Evolutionary conservation across 192 early-diverging fungal genomes (phyloP), one percentile per base, ranked within the genome.

Genomic region (Kappamyces sp.): DNA sequence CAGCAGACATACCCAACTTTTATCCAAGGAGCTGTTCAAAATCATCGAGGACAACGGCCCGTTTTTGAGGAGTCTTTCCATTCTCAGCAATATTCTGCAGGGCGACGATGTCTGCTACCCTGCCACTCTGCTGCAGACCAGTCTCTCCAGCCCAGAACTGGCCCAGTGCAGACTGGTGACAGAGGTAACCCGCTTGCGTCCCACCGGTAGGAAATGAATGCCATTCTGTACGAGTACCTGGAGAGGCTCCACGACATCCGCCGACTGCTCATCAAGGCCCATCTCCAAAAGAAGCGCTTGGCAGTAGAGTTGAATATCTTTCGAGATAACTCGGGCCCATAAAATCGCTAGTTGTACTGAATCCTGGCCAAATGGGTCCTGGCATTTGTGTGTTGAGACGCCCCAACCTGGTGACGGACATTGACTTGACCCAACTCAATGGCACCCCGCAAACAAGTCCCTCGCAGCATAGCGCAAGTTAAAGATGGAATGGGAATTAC

Each of bases 201-300:
- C 12, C 22, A 30, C 1, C 30, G 22, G 36, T 36, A 58, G 55
- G 55, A 58, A 5, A 34, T 58, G 14, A 32, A 39, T 6, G 14
- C 31, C 30, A 22, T 38, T 3, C n/a, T 58, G 41, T 34, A 58
- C 45, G 55, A 58, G 42, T 37, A 58, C 31, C 45, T 58, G 29
- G 55, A 58, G 45, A 42, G 37, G 22, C 5, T 58, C 7, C 39
- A 45, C 7, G 55, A 58, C 45, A 38, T 58, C 30, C 41, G 55
- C 14, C 41, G 37, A 31, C 11, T 30, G 42, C 14, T 32, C 3
- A 58, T 58, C 55, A 58, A 38, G 35, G 39, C 55, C 7, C 42
- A 58, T 58, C 42, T 58, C 12, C 55, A 58, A 38, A 58, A 58
- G 36, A 58, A 45, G 31, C 12, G 47, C n/a, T n/a, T 58, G 32